A percentile compares a stretch with the other conserved stretches of the same genome.
Evolutionary conservation across 208 protist genomes (phyloP).

Genomic region (Crithidia bombi): DNA sequence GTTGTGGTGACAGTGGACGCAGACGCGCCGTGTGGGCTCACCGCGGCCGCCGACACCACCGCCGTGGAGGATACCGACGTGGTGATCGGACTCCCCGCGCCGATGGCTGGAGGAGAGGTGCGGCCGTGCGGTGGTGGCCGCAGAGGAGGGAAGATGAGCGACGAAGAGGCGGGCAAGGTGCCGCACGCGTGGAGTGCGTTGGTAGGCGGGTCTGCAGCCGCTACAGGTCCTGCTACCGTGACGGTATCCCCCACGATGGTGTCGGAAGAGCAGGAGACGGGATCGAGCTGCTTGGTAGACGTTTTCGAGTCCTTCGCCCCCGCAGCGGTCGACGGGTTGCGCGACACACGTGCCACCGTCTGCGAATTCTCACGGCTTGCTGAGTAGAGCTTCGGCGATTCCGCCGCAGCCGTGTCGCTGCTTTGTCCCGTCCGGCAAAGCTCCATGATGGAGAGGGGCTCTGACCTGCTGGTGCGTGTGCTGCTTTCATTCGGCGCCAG

Average conservation of each 20-base stretch:
- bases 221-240: neutral
- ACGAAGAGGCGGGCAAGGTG: no score
- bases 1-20: neutral
- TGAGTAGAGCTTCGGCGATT: neutral
- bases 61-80: slow-evolving; percentile 11
- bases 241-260: neutral
- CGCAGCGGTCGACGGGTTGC: neutral
- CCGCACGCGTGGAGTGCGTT: no score
- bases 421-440: neutral
- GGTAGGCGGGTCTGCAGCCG: no score
- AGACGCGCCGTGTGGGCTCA: neutral
- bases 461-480: neutral
- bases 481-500: slow-evolving; percentile 1
- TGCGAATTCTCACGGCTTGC: neutral
- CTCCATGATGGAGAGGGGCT: slow-evolving; percentile 1
- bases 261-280: no score
- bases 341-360: neutral
- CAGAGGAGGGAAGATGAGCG: neutral
- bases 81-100: neutral
- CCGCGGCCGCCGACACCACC: slow-evolving; percentile 2
- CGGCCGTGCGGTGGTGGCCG: neutral
- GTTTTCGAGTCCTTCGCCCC: neutral
- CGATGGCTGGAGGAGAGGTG: neutral
- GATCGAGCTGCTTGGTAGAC: neutral
- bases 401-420: neutral